Base-by-base conservation (phyloP, 805 yeast species). In the Groenewaldozyma salmanticensis region DNA sequence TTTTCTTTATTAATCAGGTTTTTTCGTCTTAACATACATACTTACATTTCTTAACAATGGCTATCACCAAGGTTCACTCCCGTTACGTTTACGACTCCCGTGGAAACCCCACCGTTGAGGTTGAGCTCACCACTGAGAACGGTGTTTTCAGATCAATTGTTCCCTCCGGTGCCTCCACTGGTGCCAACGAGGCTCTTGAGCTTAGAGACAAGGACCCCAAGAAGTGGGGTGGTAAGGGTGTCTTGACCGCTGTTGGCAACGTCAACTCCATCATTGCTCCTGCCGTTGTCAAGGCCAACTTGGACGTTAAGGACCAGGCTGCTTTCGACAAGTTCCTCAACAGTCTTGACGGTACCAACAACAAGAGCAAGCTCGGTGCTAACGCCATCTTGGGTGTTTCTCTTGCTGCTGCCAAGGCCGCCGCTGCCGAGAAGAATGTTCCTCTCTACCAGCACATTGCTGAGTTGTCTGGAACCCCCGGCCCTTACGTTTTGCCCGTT, bases 91-190 rank as follows among this genome's bases (percentile, higher is more conserved):
- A 92, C 81, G 98, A 90, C 75, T 90, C 97, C 60, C 86, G 98
- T 74, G 97, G 97, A 40, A 92, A 90, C 81, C 98, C 98, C 74
- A 90, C 98, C 58, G 98, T 92, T 59, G 97, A 92, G 79, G 97
- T 92, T 57, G 97, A 92, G 64, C 62, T 90, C 60, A 73, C 81
- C 77, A 90, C 98, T 63, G 90, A 75, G 51, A 78, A 83, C 63
- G 98, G 98, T 63, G 60, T 77, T 53, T 88, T 86, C 94, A 83
- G 96, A 71, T 78, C 97, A 55, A 88, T 90, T 64, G 98, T 92
- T 50, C 98, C 98, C 68, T 87, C 96, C 53, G 98, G 98, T 74
- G 98, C 98, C 55, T 90, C 97, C 62, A 92, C 98, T 52, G 98
- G 98, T 81, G 68, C 83, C 68, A 95, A 86, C 71, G 98, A 92